Conservation (phyloP, 371 early-diverging fungal genomes). For the Rhizopus sp. region DNA sequence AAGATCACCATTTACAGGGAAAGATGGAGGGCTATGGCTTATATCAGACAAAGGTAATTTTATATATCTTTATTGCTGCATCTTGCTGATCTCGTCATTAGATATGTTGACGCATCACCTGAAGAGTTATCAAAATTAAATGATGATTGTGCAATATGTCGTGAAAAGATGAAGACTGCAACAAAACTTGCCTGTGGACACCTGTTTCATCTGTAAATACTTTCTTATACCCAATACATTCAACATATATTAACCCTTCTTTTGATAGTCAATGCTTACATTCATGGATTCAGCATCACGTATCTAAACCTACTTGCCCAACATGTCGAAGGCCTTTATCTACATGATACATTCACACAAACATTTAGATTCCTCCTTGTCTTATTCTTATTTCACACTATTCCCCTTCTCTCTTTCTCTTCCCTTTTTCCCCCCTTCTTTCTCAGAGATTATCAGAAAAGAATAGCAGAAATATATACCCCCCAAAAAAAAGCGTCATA, state of each 20-base stretch:
- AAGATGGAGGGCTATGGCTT: conserved; percentile 58
- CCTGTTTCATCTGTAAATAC: conserved; percentile 60
- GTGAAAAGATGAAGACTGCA: conserved; percentile 65
- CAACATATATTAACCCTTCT: background rate
- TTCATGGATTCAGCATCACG: conserved; percentile 68
- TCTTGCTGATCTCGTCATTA: conserved; percentile 7
- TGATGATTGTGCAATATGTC: conserved; percentile 69
- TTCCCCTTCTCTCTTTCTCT: background rate
- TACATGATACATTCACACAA: conserved; percentile 8
- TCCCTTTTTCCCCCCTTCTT: too few relatives aligned
- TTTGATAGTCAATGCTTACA: conserved; percentile 55
- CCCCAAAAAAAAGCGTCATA: too few relatives aligned
- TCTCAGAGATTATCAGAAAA: too few relatives aligned
- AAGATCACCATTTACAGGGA: conserved; percentile 59
- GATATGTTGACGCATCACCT: conserved; percentile 60
- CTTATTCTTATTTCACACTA: background rate
- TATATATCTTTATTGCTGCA: background rate
- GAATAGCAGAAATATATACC: too few relatives aligned
- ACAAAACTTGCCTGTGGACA: conserved; percentile 67
- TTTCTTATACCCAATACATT: background rate
- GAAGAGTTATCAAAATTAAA: conserved; percentile 54
- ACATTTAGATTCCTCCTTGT: background rate
- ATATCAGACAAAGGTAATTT: conserved; percentile 26
- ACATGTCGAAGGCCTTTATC: conserved; percentile 60
- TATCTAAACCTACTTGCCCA: conserved; percentile 62